Evolutionary conservation across 257 asterid species (phyloP), one percentile per base, ranked within the genome.

Genomic region (Nicotiana sylvestris): DNA sequence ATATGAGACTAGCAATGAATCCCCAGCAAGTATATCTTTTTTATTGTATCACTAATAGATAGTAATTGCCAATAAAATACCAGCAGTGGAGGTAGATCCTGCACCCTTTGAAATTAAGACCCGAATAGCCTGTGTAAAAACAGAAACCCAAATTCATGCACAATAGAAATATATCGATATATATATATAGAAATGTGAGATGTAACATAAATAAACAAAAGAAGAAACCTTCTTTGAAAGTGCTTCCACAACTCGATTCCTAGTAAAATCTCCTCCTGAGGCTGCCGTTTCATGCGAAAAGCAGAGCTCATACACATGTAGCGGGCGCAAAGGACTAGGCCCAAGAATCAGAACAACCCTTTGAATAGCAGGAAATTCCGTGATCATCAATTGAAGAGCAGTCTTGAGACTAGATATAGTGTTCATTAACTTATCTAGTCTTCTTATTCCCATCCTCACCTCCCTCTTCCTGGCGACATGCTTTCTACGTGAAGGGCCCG

Each of bases 241-340:
- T 21, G 85, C 85, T 66, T 94, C 98, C 33, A 92, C 90, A 32
- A 83, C 82, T 89, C 90, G 95, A 76, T 85, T 91, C 83, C 93
- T 87, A 69, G 66, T 60, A 81, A 88, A 93, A 78, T 90, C 97
- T 49, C 88, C 89, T 5, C 84, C 81, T 84, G 85, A 83, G 43
- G 78, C 82, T 84, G 84, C 88, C 43, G 86, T 89, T 2, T 87
- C 87, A 4, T 77, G 86, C 3, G 90, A 76, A 85, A 96, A 92
- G 78, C 86, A 87, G 88, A 94, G 86, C 83, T 96, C 99, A 81
- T 90, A 96, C 70, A 91, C 90, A 88, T 91, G 93, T 57, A 89
- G 83, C 43, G 99, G 98, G 89, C 98, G 92, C 76, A 93, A 81
- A 69, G 98, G 94, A 90, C 97, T 94, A 56, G 98, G 90, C 66